Percentiles rank a stretch among this genome's conserved stretches.
phyloP scores from a whole-genome alignment of 1,284 basidiomycete species.

The Rhizoctonia solani region DNA sequence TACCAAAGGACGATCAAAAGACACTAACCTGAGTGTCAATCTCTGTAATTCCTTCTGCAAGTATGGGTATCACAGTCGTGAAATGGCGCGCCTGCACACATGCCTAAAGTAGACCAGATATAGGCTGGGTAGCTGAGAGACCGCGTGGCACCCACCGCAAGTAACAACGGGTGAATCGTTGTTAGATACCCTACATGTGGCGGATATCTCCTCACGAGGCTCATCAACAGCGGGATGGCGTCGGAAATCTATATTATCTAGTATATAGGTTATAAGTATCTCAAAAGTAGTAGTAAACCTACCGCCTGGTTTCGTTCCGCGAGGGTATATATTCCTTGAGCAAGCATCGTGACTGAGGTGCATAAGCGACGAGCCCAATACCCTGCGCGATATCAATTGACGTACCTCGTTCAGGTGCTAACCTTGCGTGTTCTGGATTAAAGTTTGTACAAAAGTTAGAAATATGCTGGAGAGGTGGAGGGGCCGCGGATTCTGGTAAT shows the following conservation, averaged over 20 bases:
- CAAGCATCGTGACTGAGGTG: slow-evolving; percentile 51
- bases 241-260: slow-evolving; percentile 48
- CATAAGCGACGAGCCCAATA: slow-evolving; percentile 4
- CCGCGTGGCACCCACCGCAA: slow-evolving; percentile 45
- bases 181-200: slow-evolving; percentile 64
- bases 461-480: slow-evolving; percentile 52
- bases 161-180: slow-evolving; percentile 65
- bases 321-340: slow-evolving; percentile 52
- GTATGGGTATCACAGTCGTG: slow-evolving; percentile 59
- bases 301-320: slow-evolving; percentile 52
- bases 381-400: slow-evolving; percentile 21
- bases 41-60: slow-evolving; percentile 60
- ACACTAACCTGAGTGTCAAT: slow-evolving; percentile 45
- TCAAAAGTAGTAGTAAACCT: slow-evolving; percentile 42
- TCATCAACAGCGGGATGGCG: slow-evolving; percentile 60
- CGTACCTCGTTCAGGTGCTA: slow-evolving; percentile 69
- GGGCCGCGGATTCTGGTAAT: slow-evolving; percentile 44
- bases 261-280: background rate
- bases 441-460: slow-evolving; percentile 62
- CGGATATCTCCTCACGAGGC: slow-evolving; percentile 64
- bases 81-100: slow-evolving; percentile 58
- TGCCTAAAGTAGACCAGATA: slow-evolving; percentile 39
- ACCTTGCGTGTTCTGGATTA: slow-evolving; percentile 60
- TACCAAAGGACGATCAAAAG: slow-evolving; percentile 47
- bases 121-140: background rate